These are phyloP conservation scores for Podaxis mareebaensis DNA, from an alignment of 768 basidiomycete genomes.

Conservation along the genomic window DNA sequence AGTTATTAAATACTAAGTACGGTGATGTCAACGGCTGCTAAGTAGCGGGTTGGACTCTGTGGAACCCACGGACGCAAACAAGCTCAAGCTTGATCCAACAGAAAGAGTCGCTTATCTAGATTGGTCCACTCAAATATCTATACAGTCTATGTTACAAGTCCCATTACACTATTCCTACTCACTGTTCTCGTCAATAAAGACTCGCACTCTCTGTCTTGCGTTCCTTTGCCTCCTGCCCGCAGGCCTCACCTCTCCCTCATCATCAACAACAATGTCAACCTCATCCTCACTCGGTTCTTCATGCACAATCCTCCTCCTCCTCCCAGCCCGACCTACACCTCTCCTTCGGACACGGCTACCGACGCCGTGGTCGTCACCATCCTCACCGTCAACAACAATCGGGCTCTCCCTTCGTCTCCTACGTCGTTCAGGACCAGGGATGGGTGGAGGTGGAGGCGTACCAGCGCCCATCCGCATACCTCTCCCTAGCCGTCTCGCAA, in stretches of 20 bases:
- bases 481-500: slow-evolving; percentile 25
- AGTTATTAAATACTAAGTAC: too few relatives aligned
- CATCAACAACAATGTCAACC: slow-evolving; percentile 20
- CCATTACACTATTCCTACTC: neutral
- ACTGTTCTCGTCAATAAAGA: neutral
- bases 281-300: slow-evolving; percentile 28
- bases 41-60: too few relatives aligned
- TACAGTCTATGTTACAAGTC: neutral
- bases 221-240: neutral
- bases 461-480: slow-evolving; percentile 14
- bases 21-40: too few relatives aligned
- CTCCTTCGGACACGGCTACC: neutral
- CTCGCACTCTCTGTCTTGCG: neutral
- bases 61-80: too few relatives aligned
- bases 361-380: neutral
- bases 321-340: slow-evolving; percentile 22
- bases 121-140: neutral
- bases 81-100: neutral
- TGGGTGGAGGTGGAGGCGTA: neutral
- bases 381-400: neutral
- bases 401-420: neutral
- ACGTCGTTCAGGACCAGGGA: neutral
- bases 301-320: slow-evolving; percentile 54
- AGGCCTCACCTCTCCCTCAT: slow-evolving; percentile 40
- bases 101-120: neutral